Percentiles rank a stretch among this genome's conserved stretches.
Conservation (phyloP, 257 asterid species). For the Solanum tarapatanum region DNA sequence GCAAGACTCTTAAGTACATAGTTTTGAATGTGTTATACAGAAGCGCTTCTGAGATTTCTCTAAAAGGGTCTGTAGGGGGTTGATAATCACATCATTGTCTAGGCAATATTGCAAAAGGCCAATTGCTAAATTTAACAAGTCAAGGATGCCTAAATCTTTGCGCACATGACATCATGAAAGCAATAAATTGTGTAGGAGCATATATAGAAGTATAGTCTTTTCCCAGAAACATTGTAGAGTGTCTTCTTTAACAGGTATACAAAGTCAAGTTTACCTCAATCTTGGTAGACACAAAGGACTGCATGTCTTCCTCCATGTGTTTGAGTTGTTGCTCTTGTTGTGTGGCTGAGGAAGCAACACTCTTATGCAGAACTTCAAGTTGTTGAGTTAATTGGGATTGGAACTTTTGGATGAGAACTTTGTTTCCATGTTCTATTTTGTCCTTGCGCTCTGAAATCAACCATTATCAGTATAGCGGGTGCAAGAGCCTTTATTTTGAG, state of each 20-base stretch:
- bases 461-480: not conserved
- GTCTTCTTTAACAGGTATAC: not conserved
- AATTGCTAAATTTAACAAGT: not conserved
- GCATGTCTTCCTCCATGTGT: constrained; percentile 96
- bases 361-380: constrained; percentile 73
- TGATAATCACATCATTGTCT: not conserved
- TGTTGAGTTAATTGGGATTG: constrained; percentile 80
- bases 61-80: not conserved
- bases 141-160: not conserved
- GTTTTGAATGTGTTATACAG: not conserved
- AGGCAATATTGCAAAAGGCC: not conserved
- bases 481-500: not conserved
- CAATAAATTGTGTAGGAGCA: not conserved
- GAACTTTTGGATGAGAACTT: constrained; percentile 64
- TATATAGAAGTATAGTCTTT: not conserved
- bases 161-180: not conserved
- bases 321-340: constrained; percentile 82
- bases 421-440: constrained; percentile 82
- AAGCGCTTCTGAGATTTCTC: not conserved
- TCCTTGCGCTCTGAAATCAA: constrained; percentile 74
- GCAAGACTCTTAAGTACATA: not conserved
- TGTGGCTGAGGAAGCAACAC: constrained; percentile 80
- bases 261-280: constrained; percentile 37
- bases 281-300: constrained; percentile 79
- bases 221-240: not conserved